These are phyloP conservation scores for Wickerhamia fluorescens DNA, from an alignment of 805 yeast genomes.

Conservation along the genomic window DNA sequence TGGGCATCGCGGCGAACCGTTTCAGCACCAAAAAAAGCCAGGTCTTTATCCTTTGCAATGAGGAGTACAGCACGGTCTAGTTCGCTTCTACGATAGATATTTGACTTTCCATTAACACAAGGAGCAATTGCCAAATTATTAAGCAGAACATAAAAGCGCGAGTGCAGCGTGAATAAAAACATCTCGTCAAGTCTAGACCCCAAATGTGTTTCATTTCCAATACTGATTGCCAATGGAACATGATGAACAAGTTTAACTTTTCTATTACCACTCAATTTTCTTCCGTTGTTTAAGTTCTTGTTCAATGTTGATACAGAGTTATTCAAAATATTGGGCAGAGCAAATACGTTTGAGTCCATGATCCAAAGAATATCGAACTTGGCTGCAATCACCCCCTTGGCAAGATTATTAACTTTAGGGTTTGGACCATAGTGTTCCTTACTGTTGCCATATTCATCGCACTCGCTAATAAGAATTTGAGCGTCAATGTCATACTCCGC, in stretches of 20 bases:
- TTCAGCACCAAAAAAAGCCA: conserved; percentile 23
- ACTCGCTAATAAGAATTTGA: conserved; percentile 40
- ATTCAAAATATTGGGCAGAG: conserved; percentile 52
- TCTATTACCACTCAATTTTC: conserved; percentile 19
- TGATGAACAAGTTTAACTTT: conserved; percentile 73
- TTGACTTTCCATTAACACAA: conserved; percentile 88
- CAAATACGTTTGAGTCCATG: conserved; percentile 82
- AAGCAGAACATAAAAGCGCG: conserved; percentile 75
- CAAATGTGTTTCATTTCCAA: conserved; percentile 6
- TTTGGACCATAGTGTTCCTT: conserved; percentile 70
- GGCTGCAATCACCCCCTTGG: conserved; percentile 71
- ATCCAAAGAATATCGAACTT: conserved; percentile 75
- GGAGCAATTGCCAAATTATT: conserved; percentile 74
- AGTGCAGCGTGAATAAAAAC: conserved; percentile 78
- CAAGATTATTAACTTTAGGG: conserved; percentile 80
- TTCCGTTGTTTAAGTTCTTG: conserved; percentile 48
- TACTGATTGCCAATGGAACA: conserved; percentile 58
- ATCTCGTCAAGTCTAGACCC: conserved; percentile 79
- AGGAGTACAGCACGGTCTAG: conserved; percentile 50
- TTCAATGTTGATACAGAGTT: conserved; percentile 53
- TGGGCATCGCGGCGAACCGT: conserved; percentile 25
- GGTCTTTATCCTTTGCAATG: conserved; percentile 16
- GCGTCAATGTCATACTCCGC: conserved; percentile 49
- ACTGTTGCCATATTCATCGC: conserved; percentile 10
- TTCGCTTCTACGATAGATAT: conserved; percentile 62